phyloP scores from a whole-genome alignment of 768 basidiomycete genomes.

The Favolaschia claudopus region DNA sequence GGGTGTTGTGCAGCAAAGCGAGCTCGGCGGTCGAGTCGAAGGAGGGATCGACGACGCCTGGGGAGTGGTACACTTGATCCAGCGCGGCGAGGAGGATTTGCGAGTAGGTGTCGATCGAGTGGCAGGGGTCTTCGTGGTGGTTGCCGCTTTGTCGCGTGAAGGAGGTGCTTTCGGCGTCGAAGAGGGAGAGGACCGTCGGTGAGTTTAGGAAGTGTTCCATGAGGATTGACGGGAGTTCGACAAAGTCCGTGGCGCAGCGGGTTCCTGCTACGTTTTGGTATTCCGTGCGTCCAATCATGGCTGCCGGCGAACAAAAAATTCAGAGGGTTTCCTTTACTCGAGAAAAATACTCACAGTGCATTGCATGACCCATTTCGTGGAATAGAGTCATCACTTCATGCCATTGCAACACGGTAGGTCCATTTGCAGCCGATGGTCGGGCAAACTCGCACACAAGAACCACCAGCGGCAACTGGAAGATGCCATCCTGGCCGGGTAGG shows the following conservation, averaged over 20 bases:
- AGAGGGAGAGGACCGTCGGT: conserved; percentile 80
- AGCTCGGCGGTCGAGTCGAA: conserved; percentile 82
- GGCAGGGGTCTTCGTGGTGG: conserved; percentile 78
- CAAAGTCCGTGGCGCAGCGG: conserved; percentile 97
- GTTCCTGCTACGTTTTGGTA: conserved; percentile 99
- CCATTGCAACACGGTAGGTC: conserved; percentile 85
- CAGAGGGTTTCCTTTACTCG: conserved; percentile 3
- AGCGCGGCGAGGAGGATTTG: conserved; percentile 90
- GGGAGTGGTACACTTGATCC: conserved; percentile 91
- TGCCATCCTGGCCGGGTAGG: conserved; percentile 68
- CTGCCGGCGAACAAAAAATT: conserved; percentile 48
- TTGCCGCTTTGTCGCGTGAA: conserved; percentile 59
- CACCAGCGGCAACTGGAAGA: conserved; percentile 89
- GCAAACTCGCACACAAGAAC: conserved; percentile 91
- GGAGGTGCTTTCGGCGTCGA: conserved; percentile 61
- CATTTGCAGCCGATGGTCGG: conserved; percentile 62
- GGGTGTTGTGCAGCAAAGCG: conserved; percentile 65
- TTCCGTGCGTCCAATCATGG: conserved; percentile 97
- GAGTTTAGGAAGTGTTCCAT: conserved; percentile 98
- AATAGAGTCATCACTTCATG: conserved; percentile 93
- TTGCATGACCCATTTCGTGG: conserved; percentile 99
- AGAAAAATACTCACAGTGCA: conserved; percentile 83
- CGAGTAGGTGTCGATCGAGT: conserved; percentile 86
- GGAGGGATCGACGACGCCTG: conserved; percentile 54
- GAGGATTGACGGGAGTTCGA: conserved; percentile 95